phyloP scores from a whole-genome alignment of 1,284 basidiomycete species.

The Papiliotrema nemorosa region DNA sequence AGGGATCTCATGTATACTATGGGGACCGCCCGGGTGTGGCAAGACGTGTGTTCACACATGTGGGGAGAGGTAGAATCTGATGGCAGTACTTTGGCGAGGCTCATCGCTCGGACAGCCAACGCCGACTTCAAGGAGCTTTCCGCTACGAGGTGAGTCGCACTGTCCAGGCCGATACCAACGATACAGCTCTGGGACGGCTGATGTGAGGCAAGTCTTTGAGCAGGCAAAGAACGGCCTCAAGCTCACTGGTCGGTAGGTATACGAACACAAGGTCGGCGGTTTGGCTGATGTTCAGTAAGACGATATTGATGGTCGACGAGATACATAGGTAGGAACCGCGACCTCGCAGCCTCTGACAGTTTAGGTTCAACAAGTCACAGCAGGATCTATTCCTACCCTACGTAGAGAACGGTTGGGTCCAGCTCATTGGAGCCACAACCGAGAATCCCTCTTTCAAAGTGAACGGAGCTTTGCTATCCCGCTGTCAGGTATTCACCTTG shows the following conservation, averaged over 20 bases:
- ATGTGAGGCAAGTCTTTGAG: slow-evolving; percentile 75
- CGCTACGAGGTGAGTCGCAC: slow-evolving; percentile 55
- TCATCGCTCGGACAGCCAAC: slow-evolving; percentile 46
- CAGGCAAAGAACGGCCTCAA: slow-evolving; percentile 69
- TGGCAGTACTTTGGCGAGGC: slow-evolving; percentile 37
- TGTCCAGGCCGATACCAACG: slow-evolving; percentile 18
- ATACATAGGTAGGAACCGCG: slow-evolving; percentile 66
- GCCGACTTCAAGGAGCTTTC: slow-evolving; percentile 71
- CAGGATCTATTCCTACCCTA: slow-evolving; percentile 80
- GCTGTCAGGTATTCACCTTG: slow-evolving; percentile 59
- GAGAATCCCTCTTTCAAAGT: slow-evolving; percentile 89
- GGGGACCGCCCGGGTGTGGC: slow-evolving; percentile 48
- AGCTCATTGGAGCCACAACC: slow-evolving; percentile 83
- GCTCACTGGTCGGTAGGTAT: slow-evolving; percentile 61
- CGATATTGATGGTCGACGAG: slow-evolving; percentile 60
- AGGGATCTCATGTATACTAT: slow-evolving; percentile 43
- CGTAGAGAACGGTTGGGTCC: slow-evolving; percentile 72
- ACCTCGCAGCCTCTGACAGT: neutral
- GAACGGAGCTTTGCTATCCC: slow-evolving; percentile 70
- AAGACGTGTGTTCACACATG: slow-evolving; percentile 35
- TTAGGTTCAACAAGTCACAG: slow-evolving; percentile 67
- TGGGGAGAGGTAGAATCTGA: neutral
- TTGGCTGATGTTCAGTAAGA: slow-evolving; percentile 22
- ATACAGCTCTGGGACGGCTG: slow-evolving; percentile 63
- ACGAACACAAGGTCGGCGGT: neutral